Percentiles rank a stretch among this genome's conserved stretches.
Evolutionary conservation across 208 protist species (phyloP).

Genomic region (Wallacemonas rigidus): DNA sequence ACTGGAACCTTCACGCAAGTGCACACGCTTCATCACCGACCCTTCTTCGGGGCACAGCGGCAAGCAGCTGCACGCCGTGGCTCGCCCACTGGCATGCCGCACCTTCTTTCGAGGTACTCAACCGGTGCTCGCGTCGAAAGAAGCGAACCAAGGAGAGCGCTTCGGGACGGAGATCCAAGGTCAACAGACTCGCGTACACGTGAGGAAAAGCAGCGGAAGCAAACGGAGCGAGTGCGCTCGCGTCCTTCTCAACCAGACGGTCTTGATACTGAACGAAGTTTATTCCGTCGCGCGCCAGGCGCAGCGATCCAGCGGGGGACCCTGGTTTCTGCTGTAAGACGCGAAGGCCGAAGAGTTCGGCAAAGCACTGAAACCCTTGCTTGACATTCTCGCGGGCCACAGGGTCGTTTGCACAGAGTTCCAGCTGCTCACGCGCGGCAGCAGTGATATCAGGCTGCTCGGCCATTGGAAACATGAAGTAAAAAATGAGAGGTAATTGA

Average conservation of each 20-base stretch:
- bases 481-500: constrained; percentile 14
- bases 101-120: not conserved
- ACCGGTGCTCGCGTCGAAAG: constrained; percentile 40
- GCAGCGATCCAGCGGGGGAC: constrained; percentile 5
- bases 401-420: constrained; percentile 31
- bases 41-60: not conserved
- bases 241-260: constrained; percentile 36
- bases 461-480: constrained; percentile 35
- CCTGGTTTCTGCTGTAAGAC: constrained; percentile 19
- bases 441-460: constrained; percentile 10
- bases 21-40: no score
- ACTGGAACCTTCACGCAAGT: no score
- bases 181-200: constrained; percentile 47
- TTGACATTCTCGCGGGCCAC: constrained; percentile 37
- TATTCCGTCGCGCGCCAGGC: constrained; percentile 54
- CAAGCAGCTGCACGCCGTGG: constrained; percentile 19
- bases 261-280: constrained; percentile 63
- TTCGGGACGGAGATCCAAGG: constrained; percentile 42
- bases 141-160: constrained; percentile 44
- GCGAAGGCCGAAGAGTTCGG: constrained; percentile 74
- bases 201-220: constrained; percentile 46
- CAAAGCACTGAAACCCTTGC: constrained; percentile 64
- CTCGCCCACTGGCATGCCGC: constrained; percentile 21
- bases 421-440: constrained; percentile 26
- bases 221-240: constrained; percentile 34